phyloP scores from a whole-genome alignment of 2,329 filamentous ascomycete species.

The Fusarium gaditjirri region DNA sequence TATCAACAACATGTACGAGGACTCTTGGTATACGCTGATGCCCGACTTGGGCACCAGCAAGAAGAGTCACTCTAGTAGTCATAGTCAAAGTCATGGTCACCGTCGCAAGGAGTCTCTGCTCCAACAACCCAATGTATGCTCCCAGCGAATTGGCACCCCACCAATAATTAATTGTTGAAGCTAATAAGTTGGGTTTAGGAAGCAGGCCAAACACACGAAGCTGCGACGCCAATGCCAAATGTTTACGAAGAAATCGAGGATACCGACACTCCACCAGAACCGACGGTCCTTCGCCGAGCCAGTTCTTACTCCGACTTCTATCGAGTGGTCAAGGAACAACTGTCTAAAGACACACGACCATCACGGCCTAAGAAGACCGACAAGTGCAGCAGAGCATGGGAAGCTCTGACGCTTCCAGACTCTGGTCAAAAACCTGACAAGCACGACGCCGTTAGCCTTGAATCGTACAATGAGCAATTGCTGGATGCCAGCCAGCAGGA shows the following conservation, averaged over 20 bases:
- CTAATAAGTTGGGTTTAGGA: conserved; percentile 56
- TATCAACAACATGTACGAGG: conserved; percentile 75
- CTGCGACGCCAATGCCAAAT: conserved; percentile 66
- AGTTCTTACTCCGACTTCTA: conserved; percentile 84
- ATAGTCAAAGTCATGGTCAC: conserved; percentile 62
- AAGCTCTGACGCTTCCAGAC: conserved; percentile 58
- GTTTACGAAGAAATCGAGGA: conserved; percentile 67
- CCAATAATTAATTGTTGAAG: conserved; percentile 29
- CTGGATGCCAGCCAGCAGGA: conserved; percentile 85
- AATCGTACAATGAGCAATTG: conserved; percentile 70
- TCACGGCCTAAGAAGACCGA: conserved; percentile 54
- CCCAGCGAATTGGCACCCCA: conserved; percentile 14
- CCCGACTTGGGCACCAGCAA: conserved; percentile 68
- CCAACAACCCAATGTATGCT: conserved; percentile 68
- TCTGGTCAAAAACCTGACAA: conserved; percentile 34
- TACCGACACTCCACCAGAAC: conserved; percentile 70
- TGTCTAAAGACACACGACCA: conserved; percentile 60
- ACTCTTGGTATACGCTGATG: conserved; percentile 85
- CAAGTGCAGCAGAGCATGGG: conserved; percentile 58
- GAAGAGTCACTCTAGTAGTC: conserved; percentile 56
- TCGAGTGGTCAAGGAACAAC: conserved; percentile 67
- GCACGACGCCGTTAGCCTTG: conserved; percentile 34
- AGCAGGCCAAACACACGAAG: conserved; percentile 61
- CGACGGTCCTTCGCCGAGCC: conserved; percentile 72
- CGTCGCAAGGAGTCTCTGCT: conserved; percentile 76